These are phyloP conservation scores for Didymella lethalis DNA, from an alignment of 2,329 filamentous ascomycete genomes.

Conservation along the genomic window DNA sequence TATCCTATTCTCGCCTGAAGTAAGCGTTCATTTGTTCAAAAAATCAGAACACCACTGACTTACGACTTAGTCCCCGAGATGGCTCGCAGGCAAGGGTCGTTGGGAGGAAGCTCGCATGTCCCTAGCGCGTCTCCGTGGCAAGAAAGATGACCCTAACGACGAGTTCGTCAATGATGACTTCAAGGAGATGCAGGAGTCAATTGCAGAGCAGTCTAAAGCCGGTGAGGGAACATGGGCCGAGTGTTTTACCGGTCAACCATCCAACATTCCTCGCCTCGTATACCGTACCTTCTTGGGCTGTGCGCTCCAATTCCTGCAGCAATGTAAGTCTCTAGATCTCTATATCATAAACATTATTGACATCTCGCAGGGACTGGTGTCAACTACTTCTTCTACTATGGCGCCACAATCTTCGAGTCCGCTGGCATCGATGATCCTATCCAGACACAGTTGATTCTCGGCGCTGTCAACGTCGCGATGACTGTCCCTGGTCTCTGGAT, in stretches of 20 bases:
- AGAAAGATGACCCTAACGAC: constrained; percentile 58
- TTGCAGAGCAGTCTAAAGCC: constrained; percentile 38
- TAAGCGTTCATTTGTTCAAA: background rate
- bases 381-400: constrained; percentile 62
- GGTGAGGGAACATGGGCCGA: constrained; percentile 43
- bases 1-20: constrained; percentile 41
- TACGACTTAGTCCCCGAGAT: constrained; percentile 29
- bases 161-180: constrained; percentile 61
- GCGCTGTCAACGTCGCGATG: constrained; percentile 71
- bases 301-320: constrained; percentile 44
- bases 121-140: constrained; percentile 62
- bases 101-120: constrained; percentile 61
- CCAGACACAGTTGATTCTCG: constrained; percentile 47
- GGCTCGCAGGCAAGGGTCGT: constrained; percentile 59
- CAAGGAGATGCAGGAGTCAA: constrained; percentile 50
- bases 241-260: constrained; percentile 45
- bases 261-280: constrained; percentile 52
- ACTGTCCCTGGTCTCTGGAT: constrained; percentile 74
- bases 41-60: background rate
- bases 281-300: constrained; percentile 44
- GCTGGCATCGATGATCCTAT: constrained; percentile 73
- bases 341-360: no score
- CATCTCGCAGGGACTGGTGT: constrained; percentile 45
- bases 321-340: constrained; percentile 17
- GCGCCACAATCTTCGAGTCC: constrained; percentile 71